phyloP scores from a whole-genome alignment of 352 stramenopile genomes.

The Globisporangium ultimum region DNA sequence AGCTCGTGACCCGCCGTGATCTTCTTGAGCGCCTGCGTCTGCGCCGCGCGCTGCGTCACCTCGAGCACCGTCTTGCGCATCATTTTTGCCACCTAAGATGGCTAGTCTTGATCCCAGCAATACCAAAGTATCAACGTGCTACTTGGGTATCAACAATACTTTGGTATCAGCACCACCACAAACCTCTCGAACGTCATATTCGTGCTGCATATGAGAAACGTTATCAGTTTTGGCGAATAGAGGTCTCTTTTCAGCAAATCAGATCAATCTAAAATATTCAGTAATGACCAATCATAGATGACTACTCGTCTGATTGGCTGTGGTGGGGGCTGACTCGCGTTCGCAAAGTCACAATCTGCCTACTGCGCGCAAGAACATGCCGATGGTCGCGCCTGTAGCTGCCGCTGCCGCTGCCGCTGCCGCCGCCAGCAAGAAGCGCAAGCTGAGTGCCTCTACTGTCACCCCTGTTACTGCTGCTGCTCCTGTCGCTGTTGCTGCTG shows the following conservation, averaged over 20 bases:
- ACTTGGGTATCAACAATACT: background rate
- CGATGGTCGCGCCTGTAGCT: background rate
- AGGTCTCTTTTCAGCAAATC: background rate
- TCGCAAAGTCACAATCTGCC: background rate
- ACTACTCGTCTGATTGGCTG: slow-evolving; percentile 2
- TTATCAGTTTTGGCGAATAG: too few relatives aligned
- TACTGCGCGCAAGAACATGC: too few relatives aligned
- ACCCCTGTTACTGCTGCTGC: background rate
- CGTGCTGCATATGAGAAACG: too few relatives aligned
- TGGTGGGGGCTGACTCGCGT: background rate
- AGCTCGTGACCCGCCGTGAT: slow-evolving; percentile 56
- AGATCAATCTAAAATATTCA: background rate
- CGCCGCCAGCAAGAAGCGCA: slow-evolving; percentile 8
- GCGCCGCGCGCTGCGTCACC: slow-evolving; percentile 51
- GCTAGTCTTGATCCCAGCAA: background rate
- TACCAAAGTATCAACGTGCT: background rate
- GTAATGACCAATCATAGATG: background rate
- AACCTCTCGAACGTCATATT: too few relatives aligned
- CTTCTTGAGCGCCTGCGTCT: slow-evolving; percentile 58
- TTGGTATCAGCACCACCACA: background rate
- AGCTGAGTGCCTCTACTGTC: background rate
- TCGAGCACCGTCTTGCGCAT: slow-evolving; percentile 58
- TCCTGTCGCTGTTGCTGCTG: background rate
- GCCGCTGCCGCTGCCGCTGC: background rate
- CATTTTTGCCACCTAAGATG: slow-evolving; percentile 25